Conservation (phyloP, 1,284 basidiomycete species). For the Cryptococcus wingfieldii region DNA sequence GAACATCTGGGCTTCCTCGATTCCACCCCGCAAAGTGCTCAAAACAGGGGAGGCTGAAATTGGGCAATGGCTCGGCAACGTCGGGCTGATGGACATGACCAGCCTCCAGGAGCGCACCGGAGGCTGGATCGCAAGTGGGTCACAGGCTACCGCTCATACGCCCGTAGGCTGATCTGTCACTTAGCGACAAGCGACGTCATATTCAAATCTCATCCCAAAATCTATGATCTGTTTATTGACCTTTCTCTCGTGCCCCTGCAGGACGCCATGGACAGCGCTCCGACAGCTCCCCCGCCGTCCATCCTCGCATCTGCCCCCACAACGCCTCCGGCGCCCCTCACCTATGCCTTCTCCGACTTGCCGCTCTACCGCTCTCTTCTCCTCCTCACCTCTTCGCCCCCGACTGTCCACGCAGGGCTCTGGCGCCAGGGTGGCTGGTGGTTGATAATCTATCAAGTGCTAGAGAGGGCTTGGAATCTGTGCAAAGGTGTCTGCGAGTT, state of each 20-base stretch:
- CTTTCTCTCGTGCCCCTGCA: slow-evolving; percentile 24
- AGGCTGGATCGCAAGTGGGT: slow-evolving; percentile 44
- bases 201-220: slow-evolving; percentile 32
- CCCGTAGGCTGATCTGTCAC: background rate
- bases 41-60: slow-evolving; percentile 8
- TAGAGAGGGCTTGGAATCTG: slow-evolving; percentile 32
- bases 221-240: slow-evolving; percentile 44
- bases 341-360: slow-evolving; percentile 36
- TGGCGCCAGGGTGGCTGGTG: slow-evolving; percentile 27
- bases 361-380: slow-evolving; percentile 40
- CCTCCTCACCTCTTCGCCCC: slow-evolving; percentile 29
- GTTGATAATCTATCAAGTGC: slow-evolving; percentile 38
- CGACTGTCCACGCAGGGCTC: slow-evolving; percentile 22
- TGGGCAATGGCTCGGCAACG: slow-evolving; percentile 34
- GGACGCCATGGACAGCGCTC: slow-evolving; percentile 2
- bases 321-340: slow-evolving; percentile 11
- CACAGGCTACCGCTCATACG: background rate
- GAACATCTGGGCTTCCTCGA: slow-evolving; percentile 38
- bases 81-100: slow-evolving; percentile 41
- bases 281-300: slow-evolving; percentile 6
- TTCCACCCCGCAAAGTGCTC: slow-evolving; percentile 23
- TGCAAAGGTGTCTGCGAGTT: slow-evolving; percentile 46
- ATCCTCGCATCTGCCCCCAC: slow-evolving; percentile 6
- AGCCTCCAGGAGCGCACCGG: slow-evolving; percentile 26
- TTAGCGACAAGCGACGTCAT: slow-evolving; percentile 38